These are phyloP conservation scores for Lachnellula cervina DNA, from an alignment of 2,329 filamentous ascomycete genomes.

Conservation along the genomic window DNA sequence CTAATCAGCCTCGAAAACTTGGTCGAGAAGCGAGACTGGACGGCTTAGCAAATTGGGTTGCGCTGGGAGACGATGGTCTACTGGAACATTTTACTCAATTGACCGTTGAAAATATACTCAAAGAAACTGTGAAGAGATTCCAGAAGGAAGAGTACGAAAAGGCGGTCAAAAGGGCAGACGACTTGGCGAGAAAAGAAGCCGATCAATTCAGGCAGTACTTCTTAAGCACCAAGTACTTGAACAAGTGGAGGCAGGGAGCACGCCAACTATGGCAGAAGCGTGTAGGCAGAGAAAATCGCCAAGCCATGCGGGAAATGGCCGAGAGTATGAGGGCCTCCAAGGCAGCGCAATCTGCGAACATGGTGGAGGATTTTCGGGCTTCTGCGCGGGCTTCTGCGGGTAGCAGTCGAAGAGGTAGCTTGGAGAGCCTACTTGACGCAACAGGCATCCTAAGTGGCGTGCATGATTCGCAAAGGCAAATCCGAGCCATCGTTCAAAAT, in stretches of 20 bases:
- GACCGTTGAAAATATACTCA: conserved; percentile 21
- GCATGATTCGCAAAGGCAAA: conserved; percentile 17
- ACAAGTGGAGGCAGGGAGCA: conserved; percentile 26
- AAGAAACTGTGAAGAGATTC: conserved; percentile 14
- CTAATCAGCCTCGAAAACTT: neutral
- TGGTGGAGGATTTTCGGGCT: conserved; percentile 31
- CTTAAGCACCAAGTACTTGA: conserved; percentile 28
- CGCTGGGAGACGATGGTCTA: conserved; percentile 28
- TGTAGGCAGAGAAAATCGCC: conserved; percentile 27
- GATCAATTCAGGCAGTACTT: conserved; percentile 24
- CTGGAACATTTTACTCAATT: conserved; percentile 29
- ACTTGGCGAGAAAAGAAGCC: conserved; percentile 19
- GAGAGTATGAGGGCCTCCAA: conserved; percentile 25
- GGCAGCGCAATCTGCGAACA: conserved; percentile 19
- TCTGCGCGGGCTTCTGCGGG: conserved; percentile 23
- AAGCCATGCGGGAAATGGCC: conserved; percentile 26
- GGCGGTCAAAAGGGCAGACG: conserved; percentile 17
- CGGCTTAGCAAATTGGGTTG: conserved; percentile 25
- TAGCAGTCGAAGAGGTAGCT: conserved; percentile 17
- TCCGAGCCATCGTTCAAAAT: conserved; percentile 17
- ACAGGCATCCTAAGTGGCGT: conserved; percentile 25
- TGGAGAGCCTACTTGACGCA: conserved; percentile 26
- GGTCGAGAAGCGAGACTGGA: conserved; percentile 7
- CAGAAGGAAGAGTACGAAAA: conserved; percentile 17
- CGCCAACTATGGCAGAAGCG: conserved; percentile 23